Base-by-base conservation (phyloP, 305 asterid species). In the Rubia balearica region DNA sequence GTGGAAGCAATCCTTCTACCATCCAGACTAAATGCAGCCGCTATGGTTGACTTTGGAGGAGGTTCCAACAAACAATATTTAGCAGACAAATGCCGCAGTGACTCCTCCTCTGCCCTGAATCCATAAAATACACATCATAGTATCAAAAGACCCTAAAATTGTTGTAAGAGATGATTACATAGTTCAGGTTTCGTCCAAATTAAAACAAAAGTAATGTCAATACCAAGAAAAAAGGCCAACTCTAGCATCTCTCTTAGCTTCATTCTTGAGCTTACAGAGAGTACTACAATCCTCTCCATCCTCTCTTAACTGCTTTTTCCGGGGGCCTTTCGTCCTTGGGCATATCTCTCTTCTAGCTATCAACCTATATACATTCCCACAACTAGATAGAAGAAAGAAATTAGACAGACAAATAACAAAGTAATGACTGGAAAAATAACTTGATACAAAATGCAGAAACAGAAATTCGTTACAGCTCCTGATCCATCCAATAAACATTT, bases 1-100 rank as follows among this genome's bases (percentile, higher is more conserved):
- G 73, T 78, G 53, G 76, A 71, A 51, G 76, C 74, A 40, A 74
- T 62, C 16, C 19, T 70, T 68, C 57, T 71, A 49, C 79, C 74
- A 71, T 71, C 80, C 48, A 73, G 24, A 66, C 76, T 71, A 70
- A 78, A 73, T 48, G 78, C 78, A 45, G 76, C 73, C 8, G 78
- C 75, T n/a, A 74, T 78, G 22, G 81, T 78, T 60, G 78, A 78
- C 66, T 75, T 70, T 4, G 76, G 81, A 55, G 81, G 60, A 74
- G 76, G 75, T 11, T 59, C 61, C 64, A 76, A 67, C 11, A 69
- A 21, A 46, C 71, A 74, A 41, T 61, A 70, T 41, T 78, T 65
- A 22, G 75, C 73, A 13, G 79, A 67, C 55, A 78, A 67, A 33
- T 67, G 73, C 56, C 51, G 43, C 70, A 61, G 27, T 4, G 70